These are phyloP conservation scores for Angophora floribunda DNA, from an alignment of 345 rosid genomes.

Conservation along the genomic window DNA sequence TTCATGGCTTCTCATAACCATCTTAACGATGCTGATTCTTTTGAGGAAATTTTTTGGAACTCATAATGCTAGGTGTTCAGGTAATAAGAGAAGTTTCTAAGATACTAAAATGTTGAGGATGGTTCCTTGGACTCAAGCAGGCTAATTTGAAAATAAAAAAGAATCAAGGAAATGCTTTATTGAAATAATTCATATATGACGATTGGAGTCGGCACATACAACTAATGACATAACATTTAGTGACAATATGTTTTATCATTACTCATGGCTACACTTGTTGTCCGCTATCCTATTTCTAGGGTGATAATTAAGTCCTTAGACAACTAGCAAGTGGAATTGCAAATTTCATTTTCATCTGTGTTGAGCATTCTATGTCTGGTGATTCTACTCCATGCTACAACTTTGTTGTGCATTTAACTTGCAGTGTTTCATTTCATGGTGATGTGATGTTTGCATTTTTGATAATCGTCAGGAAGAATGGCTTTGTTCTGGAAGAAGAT, in stretches of 20 bases:
- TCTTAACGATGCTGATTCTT: background rate
- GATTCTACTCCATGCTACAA: background rate
- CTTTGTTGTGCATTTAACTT: background rate
- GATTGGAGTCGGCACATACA: background rate
- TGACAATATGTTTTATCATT: background rate
- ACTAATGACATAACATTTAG: background rate
- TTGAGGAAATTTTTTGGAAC: background rate
- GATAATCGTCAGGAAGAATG: conserved; percentile 55
- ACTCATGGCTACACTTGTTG: background rate
- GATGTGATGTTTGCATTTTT: background rate
- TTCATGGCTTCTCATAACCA: background rate
- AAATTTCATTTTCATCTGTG: background rate
- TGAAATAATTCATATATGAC: background rate
- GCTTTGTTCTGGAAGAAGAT: conserved; percentile 86
- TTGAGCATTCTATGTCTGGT: background rate
- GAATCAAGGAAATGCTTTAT: background rate
- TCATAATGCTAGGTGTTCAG: background rate
- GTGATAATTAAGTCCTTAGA: background rate
- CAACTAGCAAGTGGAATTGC: background rate
- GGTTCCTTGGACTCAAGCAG: background rate
- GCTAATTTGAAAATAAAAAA: background rate
- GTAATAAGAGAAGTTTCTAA: background rate
- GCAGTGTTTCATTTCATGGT: background rate
- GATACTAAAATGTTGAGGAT: background rate
- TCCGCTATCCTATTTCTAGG: background rate